Evolutionary conservation across 352 stramenopile genomes (phyloP).

Genomic region (Globisporangium nunn): DNA sequence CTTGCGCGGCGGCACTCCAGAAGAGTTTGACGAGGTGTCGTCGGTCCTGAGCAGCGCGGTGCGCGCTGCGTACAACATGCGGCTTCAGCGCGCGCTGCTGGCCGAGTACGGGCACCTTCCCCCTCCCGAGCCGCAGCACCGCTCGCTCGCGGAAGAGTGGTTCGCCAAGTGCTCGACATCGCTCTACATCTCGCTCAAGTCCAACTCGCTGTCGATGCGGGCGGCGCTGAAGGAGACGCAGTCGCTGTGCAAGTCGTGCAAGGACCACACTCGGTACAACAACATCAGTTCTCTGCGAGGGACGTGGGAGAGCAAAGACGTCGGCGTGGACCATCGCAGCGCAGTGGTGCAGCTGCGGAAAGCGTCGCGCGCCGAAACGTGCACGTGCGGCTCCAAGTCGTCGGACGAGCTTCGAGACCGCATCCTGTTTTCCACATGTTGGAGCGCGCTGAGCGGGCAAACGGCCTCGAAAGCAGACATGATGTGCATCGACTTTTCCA

Average conservation of each 20-base stretch:
- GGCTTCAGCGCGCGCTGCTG: slow-evolving; percentile 55
- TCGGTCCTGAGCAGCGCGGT: slow-evolving; percentile 53
- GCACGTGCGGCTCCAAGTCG: slow-evolving; percentile 56
- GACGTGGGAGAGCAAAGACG: slow-evolving; percentile 20
- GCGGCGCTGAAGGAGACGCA: slow-evolving; percentile 76
- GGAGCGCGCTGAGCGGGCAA: slow-evolving; percentile 70
- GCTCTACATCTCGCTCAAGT: slow-evolving; percentile 81
- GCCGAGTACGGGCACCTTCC: slow-evolving; percentile 55
- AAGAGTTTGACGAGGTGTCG: slow-evolving; percentile 68
- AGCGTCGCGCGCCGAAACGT: slow-evolving; percentile 23
- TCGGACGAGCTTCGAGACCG: slow-evolving; percentile 52
- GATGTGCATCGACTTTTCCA: slow-evolving; percentile 88
- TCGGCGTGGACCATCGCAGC: slow-evolving; percentile 10
- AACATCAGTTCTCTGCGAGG: slow-evolving; percentile 77
- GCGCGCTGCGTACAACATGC: slow-evolving; percentile 74
- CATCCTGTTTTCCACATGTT: slow-evolving; percentile 82
- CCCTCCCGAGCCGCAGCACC: slow-evolving; percentile 35
- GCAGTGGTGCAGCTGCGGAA: slow-evolving; percentile 1
- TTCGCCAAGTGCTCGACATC: slow-evolving; percentile 76
- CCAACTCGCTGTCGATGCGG: slow-evolving; percentile 80
- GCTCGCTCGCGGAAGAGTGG: slow-evolving; percentile 75
- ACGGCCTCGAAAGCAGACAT: slow-evolving; percentile 79
- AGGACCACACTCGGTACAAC: slow-evolving; percentile 73
- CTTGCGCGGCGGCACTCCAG: slow-evolving; percentile 52
- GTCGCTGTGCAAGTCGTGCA: slow-evolving; percentile 80